Conservation (phyloP, 768 basidiomycete genomes). For the Termitomyces sp. region DNA sequence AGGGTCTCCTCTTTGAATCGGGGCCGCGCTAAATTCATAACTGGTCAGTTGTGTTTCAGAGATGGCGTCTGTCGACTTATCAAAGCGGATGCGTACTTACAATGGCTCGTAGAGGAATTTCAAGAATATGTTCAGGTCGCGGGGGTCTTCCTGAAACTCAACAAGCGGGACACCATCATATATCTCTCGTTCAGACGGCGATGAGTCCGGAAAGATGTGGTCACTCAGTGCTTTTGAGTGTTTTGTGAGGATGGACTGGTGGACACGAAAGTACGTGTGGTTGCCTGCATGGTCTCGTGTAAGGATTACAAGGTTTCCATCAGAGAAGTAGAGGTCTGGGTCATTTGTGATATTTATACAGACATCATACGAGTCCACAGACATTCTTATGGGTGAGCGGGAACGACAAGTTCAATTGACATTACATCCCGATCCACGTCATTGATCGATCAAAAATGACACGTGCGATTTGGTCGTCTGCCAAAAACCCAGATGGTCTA, state of each 20-base stretch:
- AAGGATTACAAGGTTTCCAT: conserved; percentile 20
- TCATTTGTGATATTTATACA: conserved; percentile 21
- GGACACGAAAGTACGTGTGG: conserved; percentile 20
- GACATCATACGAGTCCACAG: conserved; percentile 15
- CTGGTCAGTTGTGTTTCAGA: conserved; percentile 10
- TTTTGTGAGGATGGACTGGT: conserved; percentile 22
- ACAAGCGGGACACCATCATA: conserved; percentile 20
- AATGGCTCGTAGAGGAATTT: conserved; percentile 23
- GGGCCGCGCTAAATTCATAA: conserved; percentile 17
- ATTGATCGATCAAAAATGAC: not conserved
- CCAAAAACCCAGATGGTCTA: not conserved
- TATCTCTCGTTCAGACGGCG: conserved; percentile 12
- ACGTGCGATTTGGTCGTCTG: not conserved
- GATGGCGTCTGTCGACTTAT: not conserved
- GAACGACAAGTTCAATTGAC: not conserved
- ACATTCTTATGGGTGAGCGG: conserved; percentile 8
- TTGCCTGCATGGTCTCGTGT: conserved; percentile 18
- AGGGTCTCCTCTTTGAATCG: conserved; percentile 19
- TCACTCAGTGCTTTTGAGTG: conserved; percentile 21
- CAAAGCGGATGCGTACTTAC: conserved; percentile 7
- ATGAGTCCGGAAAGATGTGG: conserved; percentile 15
- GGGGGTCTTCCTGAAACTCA: conserved; percentile 20
- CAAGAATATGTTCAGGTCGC: conserved; percentile 18
- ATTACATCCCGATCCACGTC: not conserved
- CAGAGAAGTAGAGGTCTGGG: conserved; percentile 20